phyloP scores from a whole-genome alignment of 345 rosid species.

The Excoecaria cochinchinensis region DNA sequence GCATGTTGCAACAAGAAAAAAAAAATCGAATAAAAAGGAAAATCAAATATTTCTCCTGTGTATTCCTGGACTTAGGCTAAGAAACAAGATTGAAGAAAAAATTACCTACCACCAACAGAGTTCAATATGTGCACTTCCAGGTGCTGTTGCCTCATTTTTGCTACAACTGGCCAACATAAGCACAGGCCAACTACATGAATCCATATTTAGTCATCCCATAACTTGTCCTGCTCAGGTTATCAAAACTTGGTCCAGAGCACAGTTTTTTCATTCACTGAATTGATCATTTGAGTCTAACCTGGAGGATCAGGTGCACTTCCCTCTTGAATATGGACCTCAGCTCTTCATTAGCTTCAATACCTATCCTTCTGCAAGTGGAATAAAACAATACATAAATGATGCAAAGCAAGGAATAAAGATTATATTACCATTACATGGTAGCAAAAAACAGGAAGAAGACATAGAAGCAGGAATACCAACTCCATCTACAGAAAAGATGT shows the following conservation, averaged over 20 bases:
- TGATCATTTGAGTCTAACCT: conserved; percentile 61
- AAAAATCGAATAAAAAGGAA: too few relatives aligned
- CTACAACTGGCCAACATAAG: neutral
- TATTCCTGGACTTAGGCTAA: neutral
- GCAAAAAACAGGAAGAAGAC: neutral
- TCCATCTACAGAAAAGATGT: neutral
- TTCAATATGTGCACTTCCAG: neutral
- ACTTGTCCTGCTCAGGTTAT: neutral
- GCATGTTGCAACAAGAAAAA: neutral
- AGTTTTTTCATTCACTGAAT: neutral
- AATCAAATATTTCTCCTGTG: neutral
- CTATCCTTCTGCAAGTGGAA: conserved; percentile 67
- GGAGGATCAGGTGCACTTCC: conserved; percentile 85
- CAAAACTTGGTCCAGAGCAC: neutral
- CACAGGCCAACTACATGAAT: neutral
- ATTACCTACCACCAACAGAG: neutral
- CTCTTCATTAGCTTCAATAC: conserved; percentile 92
- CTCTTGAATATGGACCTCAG: conserved; percentile 74
- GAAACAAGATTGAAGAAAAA: neutral
- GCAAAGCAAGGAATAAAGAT: neutral
- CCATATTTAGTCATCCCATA: neutral
- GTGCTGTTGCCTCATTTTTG: neutral
- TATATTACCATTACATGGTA: neutral
- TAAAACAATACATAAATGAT: neutral
- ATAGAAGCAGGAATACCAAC: conserved; percentile 1